Base-by-base conservation (phyloP, 495 filamentous ascomycete genomes). In the Penicillium flavigenum region DNA sequence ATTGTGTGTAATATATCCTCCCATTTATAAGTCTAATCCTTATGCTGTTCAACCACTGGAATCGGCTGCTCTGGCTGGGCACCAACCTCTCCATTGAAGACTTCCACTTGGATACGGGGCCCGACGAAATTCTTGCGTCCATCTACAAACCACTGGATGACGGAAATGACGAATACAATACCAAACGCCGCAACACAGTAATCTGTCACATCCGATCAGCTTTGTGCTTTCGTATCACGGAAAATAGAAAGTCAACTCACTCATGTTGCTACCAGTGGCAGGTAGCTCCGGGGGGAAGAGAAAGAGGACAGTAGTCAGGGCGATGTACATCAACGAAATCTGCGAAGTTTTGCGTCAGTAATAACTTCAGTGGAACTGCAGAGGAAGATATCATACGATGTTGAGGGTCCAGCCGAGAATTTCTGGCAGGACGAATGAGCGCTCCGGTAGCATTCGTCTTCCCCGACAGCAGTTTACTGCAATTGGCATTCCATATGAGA, bases 401-500 rank as follows among this genome's bases (percentile, higher is more conserved):
- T 79, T 80, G 27, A 70, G 62, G 29, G 70, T 65, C 76, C 76
- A 91, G 41, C 81, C 88, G 44, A 88, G 34, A 11, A 62, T 59
- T 20, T 20, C 71, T 76, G 1, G 77, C 5, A 92, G 71, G 39
- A 79, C 80, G 65, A 91, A 92, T 3, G 80, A 61, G 26, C 88
- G 76, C 32, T 79, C 72, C 0, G 87, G 86, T 7, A 91, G 70
- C 75, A 81, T 89, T 49, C 71, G 82, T 8, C 89, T 77, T 10
- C 87, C 86, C 4, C 82, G 81, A 1, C 87, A 55, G 47, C 82
- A 81, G 63, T 90, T 88, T 54, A 91, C 84, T 1, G 79, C 68
- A 42, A 88, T 81, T 0, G 89, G 89, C 34, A 91, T 88, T 9
- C 80, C 88, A 63, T 92, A 91, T 16, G 85, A 83, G 12, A 92